A percentile compares a stretch with the other conserved stretches of the same genome.
phyloP scores from a whole-genome alignment of 2,329 filamentous ascomycete species.

The Talaromyces sp. region DNA sequence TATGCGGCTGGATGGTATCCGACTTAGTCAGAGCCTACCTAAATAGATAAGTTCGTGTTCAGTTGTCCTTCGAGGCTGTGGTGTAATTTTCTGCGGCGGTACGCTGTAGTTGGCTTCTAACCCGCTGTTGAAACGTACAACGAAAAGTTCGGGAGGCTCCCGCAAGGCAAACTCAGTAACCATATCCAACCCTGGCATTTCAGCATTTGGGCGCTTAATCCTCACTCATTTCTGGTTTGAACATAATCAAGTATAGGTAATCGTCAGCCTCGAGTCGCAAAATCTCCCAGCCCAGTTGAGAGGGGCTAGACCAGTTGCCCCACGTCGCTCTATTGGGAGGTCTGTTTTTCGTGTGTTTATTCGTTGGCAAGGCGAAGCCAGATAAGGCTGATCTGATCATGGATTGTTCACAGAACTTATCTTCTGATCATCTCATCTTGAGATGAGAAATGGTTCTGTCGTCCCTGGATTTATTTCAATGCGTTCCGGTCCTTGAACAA shows the following conservation, averaged over 20 bases:
- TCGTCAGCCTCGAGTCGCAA: neutral
- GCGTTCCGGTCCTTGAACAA: neutral
- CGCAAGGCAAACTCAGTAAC: neutral
- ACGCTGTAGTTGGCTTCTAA: too few species aligned
- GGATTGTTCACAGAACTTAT: neutral
- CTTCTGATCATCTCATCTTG: neutral
- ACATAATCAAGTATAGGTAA: neutral
- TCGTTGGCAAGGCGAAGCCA: neutral
- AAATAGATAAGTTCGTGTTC: neutral
- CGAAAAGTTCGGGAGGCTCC: neutral
- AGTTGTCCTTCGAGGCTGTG: neutral
- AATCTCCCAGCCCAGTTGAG: neutral
- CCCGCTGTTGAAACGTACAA: too few species aligned
- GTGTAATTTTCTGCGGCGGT: too few species aligned
- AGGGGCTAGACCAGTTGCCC: neutral
- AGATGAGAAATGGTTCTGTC: neutral
- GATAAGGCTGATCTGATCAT: neutral
- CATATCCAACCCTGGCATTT: neutral
- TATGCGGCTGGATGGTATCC: neutral
- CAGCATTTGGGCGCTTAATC: neutral
- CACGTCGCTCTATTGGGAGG: neutral
- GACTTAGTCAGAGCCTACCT: neutral
- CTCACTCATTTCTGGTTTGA: neutral
- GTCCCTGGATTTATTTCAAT: neutral
- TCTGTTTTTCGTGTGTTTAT: neutral